Base-by-base conservation (phyloP, 495 filamentous ascomycete genomes). In the Filosporella fistucella region DNA sequence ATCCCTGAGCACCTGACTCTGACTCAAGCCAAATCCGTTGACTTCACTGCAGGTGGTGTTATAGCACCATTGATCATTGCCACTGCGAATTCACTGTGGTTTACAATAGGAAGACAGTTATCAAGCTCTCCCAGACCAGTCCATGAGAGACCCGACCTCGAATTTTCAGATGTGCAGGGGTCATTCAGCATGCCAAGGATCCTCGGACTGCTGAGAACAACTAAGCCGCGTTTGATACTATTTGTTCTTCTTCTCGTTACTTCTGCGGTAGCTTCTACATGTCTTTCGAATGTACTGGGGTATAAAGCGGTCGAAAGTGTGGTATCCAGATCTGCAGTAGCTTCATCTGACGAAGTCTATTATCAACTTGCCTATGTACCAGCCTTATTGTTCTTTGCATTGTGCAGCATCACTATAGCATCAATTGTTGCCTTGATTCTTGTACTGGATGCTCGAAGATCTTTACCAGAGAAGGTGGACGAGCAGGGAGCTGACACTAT, bases 281-380 rank as follows among this genome's bases (percentile, higher is more conserved):
- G 14, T 11, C 16, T 44, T 3, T 44, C 25, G 17, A 44, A 44
- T 32, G 41, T 21, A 1, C 24, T 44, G 6, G 41, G 25, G 4
- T 44, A 44, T 20, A 29, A 44, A n/a, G 41, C 41, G 2, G 22
- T 44, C 22, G 14, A 24, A 30, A 16, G 35, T 21, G n/a, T n/a
- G n/a, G n/a, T n/a, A n/a, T 38, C 35, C 16, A n/a, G 18, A 32
- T 14, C 18, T 17, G 25, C n/a, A 4, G n/a, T 3, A 3, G 26
- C 5, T 1, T 24, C 17, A 2, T 13, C 7, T 5, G 26, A 44
- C n/a, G 41, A 44, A 17, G 22, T 44, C 25, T 11, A 17, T 3
- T 44, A 44, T 26, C 24, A 29, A 18, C 30, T 44, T 24, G 41
- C 22, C 12, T 44, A 44, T 21, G 33, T 44, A 14, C 41, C 41